A percentile compares a stretch with the other conserved stretches of the same genome.
Evolutionary conservation across 345 rosid genomes (phyloP).

Genomic region (Rhodomyrtus tomentosa): DNA sequence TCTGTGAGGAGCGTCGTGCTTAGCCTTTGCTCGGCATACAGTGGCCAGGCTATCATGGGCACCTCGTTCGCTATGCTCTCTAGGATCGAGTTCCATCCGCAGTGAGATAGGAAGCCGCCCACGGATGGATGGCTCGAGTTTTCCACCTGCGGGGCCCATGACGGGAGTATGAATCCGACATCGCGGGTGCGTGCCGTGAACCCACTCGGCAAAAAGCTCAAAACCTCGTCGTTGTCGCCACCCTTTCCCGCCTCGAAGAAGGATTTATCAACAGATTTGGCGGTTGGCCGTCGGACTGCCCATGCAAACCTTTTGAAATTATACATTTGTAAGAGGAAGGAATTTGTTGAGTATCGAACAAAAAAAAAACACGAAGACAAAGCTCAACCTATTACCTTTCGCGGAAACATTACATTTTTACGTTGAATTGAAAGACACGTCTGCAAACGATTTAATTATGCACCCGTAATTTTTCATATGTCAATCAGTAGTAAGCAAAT

Average conservation of each 20-base stretch:
- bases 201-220: constrained; percentile 37
- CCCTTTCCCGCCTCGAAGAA: neutral
- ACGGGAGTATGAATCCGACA: constrained; percentile 27
- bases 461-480: neutral
- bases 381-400: neutral
- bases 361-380: neutral
- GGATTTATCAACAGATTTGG: neutral
- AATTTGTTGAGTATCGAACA: neutral
- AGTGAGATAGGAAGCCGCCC: too few relatives aligned
- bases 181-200: constrained; percentile 22
- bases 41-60: constrained; percentile 51
- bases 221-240: neutral
- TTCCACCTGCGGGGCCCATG: constrained; percentile 57
- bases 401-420: neutral
- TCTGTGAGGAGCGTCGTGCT: constrained; percentile 37
- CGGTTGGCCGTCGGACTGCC: neutral
- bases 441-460: neutral
- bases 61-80: constrained; percentile 44
- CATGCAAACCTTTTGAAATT: neutral
- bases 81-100: constrained; percentile 69
- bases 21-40: constrained; percentile 46
- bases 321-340: neutral
- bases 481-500: neutral
- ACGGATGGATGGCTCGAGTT: constrained; percentile 37
- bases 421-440: neutral